Conservation (phyloP, 768 basidiomycete genomes). For the Lepiota subincarnata region DNA sequence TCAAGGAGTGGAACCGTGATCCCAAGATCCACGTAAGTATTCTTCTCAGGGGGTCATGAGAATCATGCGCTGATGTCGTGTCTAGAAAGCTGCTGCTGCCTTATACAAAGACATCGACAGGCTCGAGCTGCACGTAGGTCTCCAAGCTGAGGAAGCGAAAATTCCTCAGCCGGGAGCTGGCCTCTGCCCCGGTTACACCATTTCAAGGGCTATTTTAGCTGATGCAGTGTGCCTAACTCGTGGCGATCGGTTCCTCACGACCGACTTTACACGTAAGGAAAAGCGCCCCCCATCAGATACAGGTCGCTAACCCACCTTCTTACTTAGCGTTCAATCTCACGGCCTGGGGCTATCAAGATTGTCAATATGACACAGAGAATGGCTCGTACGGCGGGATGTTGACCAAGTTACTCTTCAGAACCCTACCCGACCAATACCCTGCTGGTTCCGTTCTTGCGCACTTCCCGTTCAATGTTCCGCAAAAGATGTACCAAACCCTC, state of each 20-base stretch:
- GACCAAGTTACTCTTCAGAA: constrained; percentile 66
- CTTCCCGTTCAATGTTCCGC: constrained; percentile 77
- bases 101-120: constrained; percentile 74
- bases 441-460: constrained; percentile 64
- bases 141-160: constrained; percentile 74
- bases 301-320: neutral
- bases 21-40: constrained; percentile 47
- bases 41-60: neutral
- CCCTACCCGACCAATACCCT: constrained; percentile 66
- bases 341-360: constrained; percentile 75
- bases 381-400: constrained; percentile 77
- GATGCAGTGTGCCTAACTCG: constrained; percentile 74
- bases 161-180: constrained; percentile 62
- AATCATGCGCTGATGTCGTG: neutral
- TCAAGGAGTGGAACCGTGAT: constrained; percentile 72
- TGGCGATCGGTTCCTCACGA: constrained; percentile 77
- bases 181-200: constrained; percentile 78
- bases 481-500: constrained; percentile 39
- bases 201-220: constrained; percentile 78
- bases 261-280: constrained; percentile 68
- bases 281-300: neutral
- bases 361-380: constrained; percentile 56
- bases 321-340: constrained; percentile 70
- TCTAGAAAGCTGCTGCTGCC: constrained; percentile 54
- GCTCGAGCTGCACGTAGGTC: constrained; percentile 73